Evolutionary conservation across 1,284 basidiomycete genomes (phyloP).

Genomic region (Peniophora sp.): DNA sequence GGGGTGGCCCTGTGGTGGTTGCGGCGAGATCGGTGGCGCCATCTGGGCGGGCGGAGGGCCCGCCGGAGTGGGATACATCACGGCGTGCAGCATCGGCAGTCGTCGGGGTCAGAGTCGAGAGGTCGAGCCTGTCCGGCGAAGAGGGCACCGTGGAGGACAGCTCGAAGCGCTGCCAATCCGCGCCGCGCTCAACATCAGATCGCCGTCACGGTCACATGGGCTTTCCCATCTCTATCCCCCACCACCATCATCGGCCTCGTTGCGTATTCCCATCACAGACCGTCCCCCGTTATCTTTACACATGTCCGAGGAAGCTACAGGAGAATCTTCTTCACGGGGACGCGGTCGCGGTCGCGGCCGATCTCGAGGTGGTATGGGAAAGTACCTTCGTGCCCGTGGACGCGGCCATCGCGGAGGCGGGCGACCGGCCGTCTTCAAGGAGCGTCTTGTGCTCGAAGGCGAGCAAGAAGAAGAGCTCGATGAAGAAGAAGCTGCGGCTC

Average conservation of each 20-base stretch:
- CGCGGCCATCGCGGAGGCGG: constrained; percentile 43
- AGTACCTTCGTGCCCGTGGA: constrained; percentile 62
- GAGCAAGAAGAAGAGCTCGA: constrained; percentile 36
- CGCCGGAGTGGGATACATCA: constrained; percentile 10
- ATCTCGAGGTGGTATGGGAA: constrained; percentile 62
- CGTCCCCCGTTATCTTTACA: no score
- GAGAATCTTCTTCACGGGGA: not conserved
- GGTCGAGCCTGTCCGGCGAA: no score
- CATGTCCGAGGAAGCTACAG: constrained; percentile 8
- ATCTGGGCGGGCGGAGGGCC: constrained; percentile 7
- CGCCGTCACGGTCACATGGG: no score
- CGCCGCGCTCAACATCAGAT: no score
- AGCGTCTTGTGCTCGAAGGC: constrained; percentile 51
- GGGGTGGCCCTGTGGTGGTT: constrained; percentile 29
- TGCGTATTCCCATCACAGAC: no score
- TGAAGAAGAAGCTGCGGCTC: constrained; percentile 38
- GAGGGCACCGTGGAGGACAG: no score
- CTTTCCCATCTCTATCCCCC: no score
- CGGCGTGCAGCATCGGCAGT: no score
- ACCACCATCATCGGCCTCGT: no score
- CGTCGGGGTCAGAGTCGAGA: no score
- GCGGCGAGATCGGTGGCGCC: constrained; percentile 18
- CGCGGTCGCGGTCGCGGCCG: constrained; percentile 43
- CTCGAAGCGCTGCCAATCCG: no score
- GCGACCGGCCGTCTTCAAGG: constrained; percentile 54